Percentiles rank a stretch among this genome's conserved stretches.
Evolutionary conservation across 176 grass and related monocot species (phyloP).

Genomic region (Oryza rufipogon): DNA sequence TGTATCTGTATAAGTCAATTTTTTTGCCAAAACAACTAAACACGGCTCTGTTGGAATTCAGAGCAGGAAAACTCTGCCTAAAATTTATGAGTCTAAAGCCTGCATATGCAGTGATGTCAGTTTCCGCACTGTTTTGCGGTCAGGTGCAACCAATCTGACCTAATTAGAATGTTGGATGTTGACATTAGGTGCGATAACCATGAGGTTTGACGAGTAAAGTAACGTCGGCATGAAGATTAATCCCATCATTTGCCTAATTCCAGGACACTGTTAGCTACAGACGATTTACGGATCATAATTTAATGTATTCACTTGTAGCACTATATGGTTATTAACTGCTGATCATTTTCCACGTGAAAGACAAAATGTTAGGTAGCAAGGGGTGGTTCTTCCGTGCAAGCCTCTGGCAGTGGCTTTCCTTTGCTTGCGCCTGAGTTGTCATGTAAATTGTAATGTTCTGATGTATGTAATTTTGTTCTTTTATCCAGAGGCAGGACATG

Average conservation of each 20-base stretch:
- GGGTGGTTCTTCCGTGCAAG: conserved; percentile 34
- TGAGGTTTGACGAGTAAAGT: conserved; percentile 26
- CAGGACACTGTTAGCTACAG: conserved; percentile 18
- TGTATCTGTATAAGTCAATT: too few species aligned
- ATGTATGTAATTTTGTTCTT: neutral
- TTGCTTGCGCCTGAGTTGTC: neutral
- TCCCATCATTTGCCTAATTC: conserved; percentile 30
- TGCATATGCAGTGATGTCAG: conserved; percentile 3
- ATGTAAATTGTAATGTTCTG: neutral
- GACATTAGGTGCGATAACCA: conserved; percentile 18
- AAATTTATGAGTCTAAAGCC: conserved; percentile 15
- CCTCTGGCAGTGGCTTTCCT: conserved; percentile 4
- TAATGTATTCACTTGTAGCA: conserved; percentile 22
- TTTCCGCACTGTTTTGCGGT: conserved; percentile 10
- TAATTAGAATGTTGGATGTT: conserved; percentile 33
- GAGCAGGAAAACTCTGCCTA: neutral
- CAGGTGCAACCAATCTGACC: conserved; percentile 31
- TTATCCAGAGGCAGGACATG: neutral
- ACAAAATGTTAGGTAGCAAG: neutral
- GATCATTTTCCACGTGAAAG: neutral
- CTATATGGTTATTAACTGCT: neutral
- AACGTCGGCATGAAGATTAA: conserved; percentile 26
- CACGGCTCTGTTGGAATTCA: neutral
- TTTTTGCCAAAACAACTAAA: too few species aligned
- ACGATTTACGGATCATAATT: conserved; percentile 8